Evolutionary conservation across 2,329 filamentous ascomycete species (phyloP), one percentile per base, ranked within the genome.

Genomic region (Xylaria sp.): DNA sequence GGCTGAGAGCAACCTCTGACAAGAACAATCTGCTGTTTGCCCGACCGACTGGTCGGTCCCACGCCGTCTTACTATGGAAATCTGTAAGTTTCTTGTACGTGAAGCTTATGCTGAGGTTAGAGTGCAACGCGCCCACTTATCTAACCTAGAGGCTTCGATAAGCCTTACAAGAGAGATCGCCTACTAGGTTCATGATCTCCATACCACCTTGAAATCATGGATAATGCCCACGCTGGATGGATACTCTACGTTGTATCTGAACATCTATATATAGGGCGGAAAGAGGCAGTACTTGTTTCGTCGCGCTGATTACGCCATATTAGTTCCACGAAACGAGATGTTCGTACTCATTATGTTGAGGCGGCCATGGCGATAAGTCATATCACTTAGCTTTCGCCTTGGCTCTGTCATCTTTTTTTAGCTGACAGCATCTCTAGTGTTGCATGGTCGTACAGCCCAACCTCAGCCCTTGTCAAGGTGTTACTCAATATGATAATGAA

Each of bases 251-350:
- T 65, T 58, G 58, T 65, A 68, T 68, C 39, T 59, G 2, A 4
- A 33, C 59, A 54, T 68, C 65, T 68, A 68, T 68, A 68, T 68
- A 68, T 68, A 68, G 65, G 60, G 61, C 57, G 25, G 36, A 65
- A 57, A 67, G 65, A 68, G 65, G 65, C 65, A 65, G 62, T 38
- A 53, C 45, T 38, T 51, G 65, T 68, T 68, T 68, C 57, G 65
- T 61, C 65, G 29, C 36, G 54, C 57, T 54, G 57, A 62, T 62
- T 61, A 53, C 17, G 62, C 61, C 39, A 62, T 59, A 44, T 58
- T 33, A 54, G 27, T 49, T 54, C 53, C 27, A 29, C 60, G 57
- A 54, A 59, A 58, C 57, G 51, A 53, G 50, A 51, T 36, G 36
- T 25, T 67, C 50, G 57, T 29, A 27, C 51, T 57, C 39, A 39